Conservation (phyloP, 2,329 filamentous ascomycete species). For the Botrytis cinerea region DNA sequence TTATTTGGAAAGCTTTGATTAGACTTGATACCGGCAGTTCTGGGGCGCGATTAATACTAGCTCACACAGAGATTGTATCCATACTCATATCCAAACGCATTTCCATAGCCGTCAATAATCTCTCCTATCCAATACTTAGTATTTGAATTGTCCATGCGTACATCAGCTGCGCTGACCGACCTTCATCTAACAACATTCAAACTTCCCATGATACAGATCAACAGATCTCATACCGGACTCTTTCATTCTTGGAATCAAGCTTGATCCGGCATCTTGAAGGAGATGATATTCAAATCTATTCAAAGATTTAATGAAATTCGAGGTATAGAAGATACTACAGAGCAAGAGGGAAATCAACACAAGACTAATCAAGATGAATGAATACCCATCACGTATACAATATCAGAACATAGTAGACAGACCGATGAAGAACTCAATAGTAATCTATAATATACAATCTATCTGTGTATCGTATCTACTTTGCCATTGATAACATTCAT, state of each 20-base stretch:
- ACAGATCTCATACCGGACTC: not conserved
- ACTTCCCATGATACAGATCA: not conserved
- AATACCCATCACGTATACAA: not conserved
- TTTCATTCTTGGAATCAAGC: not conserved
- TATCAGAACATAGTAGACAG: not conserved
- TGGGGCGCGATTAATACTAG: not conserved
- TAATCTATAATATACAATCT: constrained; percentile 14
- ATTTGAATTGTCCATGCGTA: not conserved
- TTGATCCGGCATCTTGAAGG: not conserved
- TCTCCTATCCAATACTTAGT: not conserved
- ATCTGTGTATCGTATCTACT: constrained; percentile 6
- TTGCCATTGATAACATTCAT: not conserved
- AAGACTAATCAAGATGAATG: not conserved
- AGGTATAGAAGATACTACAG: not conserved
- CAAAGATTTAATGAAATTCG: not conserved
- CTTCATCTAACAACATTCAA: not conserved
- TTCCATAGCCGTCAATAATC: not conserved
- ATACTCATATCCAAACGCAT: not conserved
- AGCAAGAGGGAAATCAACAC: not conserved
- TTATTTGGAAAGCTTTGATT: not conserved
- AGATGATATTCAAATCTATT: not conserved
- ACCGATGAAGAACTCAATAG: too few species aligned
- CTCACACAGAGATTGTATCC: not conserved
- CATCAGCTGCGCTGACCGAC: not conserved
- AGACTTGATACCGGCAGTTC: not conserved